These are phyloP conservation scores for Allium sativum DNA, from an alignment of 106 monocot genomes.

Conservation along the genomic window DNA sequence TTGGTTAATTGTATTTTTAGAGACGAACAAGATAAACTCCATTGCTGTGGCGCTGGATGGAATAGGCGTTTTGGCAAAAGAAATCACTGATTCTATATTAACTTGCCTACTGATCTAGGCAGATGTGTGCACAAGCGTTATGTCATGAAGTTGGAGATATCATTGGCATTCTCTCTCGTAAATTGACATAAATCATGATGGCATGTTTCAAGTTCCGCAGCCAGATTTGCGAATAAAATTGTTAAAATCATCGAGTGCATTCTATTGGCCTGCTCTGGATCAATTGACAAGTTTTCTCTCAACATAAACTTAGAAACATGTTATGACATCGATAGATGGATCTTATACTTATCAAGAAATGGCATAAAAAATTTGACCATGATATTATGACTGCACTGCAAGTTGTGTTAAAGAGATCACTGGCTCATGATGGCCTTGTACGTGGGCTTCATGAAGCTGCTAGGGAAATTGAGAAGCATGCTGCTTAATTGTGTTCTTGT, in stretches of 20 bases:
- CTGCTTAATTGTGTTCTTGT: background rate
- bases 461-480: background rate
- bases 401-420: background rate
- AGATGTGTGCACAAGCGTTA: background rate
- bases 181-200: constrained; percentile 2
- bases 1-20: no score
- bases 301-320: background rate
- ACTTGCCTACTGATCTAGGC: background rate
- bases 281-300: constrained; percentile 2
- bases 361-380: constrained; percentile 1
- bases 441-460: background rate
- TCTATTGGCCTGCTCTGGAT: constrained; percentile 3
- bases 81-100: constrained; percentile 1
- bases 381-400: background rate
- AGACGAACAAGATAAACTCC: no score
- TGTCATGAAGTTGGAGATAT: constrained; percentile 1
- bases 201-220: background rate
- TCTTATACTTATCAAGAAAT: constrained; percentile 10
- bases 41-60: background rate
- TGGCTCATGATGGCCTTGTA: background rate
- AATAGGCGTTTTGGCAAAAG: background rate
- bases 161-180: background rate
- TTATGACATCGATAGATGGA: constrained; percentile 1
- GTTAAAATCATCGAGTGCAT: constrained; percentile 1
- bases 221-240: background rate